Conservation (phyloP, 1,139 yeast genomes). For the Diutina sp. region DNA sequence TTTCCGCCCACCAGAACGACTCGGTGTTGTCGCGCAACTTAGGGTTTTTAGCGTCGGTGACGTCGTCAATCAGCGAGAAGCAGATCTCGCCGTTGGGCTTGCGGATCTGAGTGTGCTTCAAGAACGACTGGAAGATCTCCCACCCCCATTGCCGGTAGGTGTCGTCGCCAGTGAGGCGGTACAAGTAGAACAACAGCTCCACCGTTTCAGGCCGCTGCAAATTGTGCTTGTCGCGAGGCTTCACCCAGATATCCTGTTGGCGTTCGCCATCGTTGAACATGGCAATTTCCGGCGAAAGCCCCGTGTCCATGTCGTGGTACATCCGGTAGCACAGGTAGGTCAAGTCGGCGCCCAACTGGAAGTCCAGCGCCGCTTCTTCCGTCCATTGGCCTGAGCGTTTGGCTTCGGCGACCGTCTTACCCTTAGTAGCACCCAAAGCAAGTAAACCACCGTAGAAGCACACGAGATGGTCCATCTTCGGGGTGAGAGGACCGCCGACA, state of each 20-base stretch:
- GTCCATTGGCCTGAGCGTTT: slow-evolving; percentile 25
- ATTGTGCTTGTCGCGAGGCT: slow-evolving; percentile 66
- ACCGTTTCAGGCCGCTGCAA: slow-evolving; percentile 92
- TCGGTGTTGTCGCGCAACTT: slow-evolving; percentile 63
- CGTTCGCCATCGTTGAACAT: slow-evolving; percentile 44
- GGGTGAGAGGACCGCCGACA: slow-evolving; percentile 40
- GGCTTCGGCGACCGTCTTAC: slow-evolving; percentile 43
- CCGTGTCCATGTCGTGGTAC: slow-evolving; percentile 62
- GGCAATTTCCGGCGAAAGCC: slow-evolving; percentile 81
- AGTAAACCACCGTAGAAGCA: slow-evolving; percentile 88
- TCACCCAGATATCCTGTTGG: slow-evolving; percentile 48
- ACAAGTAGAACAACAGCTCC: slow-evolving; percentile 73
- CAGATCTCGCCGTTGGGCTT: slow-evolving; percentile 41
- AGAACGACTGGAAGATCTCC: slow-evolving; percentile 66
- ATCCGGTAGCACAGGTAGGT: slow-evolving; percentile 75
- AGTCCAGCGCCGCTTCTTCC: slow-evolving; percentile 32
- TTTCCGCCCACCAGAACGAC: slow-evolving; percentile 91
- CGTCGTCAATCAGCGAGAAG: slow-evolving; percentile 59
- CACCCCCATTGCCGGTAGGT: slow-evolving; percentile 87
- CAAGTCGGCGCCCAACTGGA: slow-evolving; percentile 60
- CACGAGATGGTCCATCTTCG: slow-evolving; percentile 88
- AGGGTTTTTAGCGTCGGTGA: slow-evolving; percentile 37
- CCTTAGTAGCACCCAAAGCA: slow-evolving; percentile 84
- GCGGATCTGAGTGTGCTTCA: slow-evolving; percentile 41
- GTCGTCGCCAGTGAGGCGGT: slow-evolving; percentile 68